Evolutionary conservation across 371 early-diverging fungal genomes (phyloP).

Genomic region (Amoeboaphelidium protococcarum): DNA sequence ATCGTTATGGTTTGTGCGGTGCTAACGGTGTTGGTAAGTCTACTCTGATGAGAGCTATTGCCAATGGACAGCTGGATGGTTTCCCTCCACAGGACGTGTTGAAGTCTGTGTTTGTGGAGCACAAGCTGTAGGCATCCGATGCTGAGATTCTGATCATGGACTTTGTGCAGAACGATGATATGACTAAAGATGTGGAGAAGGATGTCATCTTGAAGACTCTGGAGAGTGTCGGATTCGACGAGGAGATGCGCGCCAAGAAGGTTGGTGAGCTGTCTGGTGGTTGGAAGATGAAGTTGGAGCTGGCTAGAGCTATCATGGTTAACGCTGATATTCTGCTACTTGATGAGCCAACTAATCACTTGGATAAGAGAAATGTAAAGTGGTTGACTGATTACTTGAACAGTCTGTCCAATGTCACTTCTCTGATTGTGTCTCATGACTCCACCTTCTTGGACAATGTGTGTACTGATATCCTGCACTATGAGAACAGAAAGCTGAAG

Average conservation of each 20-base stretch:
- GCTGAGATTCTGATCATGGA: conserved; percentile 28
- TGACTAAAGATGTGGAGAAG: conserved; percentile 4
- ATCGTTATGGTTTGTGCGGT: conserved; percentile 56
- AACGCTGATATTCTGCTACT: conserved; percentile 58
- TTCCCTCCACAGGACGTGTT: conserved; percentile 33
- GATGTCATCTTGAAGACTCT: conserved; percentile 20
- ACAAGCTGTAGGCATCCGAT: conserved; percentile 27
- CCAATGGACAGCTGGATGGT: conserved; percentile 39
- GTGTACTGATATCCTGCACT: conserved; percentile 54
- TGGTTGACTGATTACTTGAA: conserved; percentile 57
- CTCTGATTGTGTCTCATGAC: conserved; percentile 69
- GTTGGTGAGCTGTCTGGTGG: conserved; percentile 25
- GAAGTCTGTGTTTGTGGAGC: conserved; percentile 41
- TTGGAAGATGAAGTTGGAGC: conserved; percentile 66
- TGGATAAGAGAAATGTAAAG: conserved; percentile 49
- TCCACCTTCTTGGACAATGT: conserved; percentile 59
- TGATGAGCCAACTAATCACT: conserved; percentile 78
- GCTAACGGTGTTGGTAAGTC: conserved; percentile 68
- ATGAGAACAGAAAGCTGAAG: conserved; percentile 35
- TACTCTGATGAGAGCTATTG: conserved; percentile 56
- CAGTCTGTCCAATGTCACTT: conserved; percentile 36
- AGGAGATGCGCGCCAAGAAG: conserved; percentile 25
- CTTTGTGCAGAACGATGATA: conserved; percentile 22
- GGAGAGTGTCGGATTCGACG: conserved; percentile 34
- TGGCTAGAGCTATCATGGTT: conserved; percentile 55